Conservation (phyloP, 202 grass and related monocot genomes). For the Miscanthus sacchariflorus region DNA sequence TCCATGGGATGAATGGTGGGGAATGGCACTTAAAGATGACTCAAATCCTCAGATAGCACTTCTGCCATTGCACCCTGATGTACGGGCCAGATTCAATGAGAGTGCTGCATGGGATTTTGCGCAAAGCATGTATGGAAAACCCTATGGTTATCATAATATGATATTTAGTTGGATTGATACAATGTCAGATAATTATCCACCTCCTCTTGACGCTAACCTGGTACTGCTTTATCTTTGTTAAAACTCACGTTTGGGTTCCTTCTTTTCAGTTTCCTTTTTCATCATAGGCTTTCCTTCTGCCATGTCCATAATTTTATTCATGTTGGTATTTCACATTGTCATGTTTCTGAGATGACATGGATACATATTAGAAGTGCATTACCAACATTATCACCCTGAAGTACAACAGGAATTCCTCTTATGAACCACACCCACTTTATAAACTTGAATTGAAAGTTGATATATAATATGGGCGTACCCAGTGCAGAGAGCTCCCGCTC, state of each 20-base stretch:
- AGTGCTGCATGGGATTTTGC: constrained; percentile 91
- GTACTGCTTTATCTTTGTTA: constrained; percentile 51
- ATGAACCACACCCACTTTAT: neutral
- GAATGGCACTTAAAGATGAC: constrained; percentile 80
- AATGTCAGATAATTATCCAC: constrained; percentile 83
- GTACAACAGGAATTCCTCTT: neutral
- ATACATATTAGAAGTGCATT: neutral
- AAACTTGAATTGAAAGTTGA: neutral
- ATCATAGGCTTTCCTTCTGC: neutral
- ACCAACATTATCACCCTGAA: neutral
- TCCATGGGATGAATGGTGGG: constrained; percentile 99
- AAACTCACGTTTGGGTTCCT: constrained; percentile 4
- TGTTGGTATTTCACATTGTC: neutral
- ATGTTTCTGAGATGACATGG: neutral
- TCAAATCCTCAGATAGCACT: constrained; percentile 94
- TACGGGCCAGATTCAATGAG: constrained; percentile 80
- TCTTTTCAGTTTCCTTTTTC: neutral
- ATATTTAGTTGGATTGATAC: constrained; percentile 99
- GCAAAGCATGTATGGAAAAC: constrained; percentile 86
- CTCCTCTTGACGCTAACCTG: constrained; percentile 95
- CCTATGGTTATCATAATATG: constrained; percentile 99
- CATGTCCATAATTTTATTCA: constrained; percentile 1
- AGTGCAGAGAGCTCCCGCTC: too few relatives aligned
- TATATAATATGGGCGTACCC: neutral
- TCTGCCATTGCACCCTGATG: constrained; percentile 80